Base-by-base conservation (phyloP, 129 eudicot species). In the Cynara cardunculus region DNA sequence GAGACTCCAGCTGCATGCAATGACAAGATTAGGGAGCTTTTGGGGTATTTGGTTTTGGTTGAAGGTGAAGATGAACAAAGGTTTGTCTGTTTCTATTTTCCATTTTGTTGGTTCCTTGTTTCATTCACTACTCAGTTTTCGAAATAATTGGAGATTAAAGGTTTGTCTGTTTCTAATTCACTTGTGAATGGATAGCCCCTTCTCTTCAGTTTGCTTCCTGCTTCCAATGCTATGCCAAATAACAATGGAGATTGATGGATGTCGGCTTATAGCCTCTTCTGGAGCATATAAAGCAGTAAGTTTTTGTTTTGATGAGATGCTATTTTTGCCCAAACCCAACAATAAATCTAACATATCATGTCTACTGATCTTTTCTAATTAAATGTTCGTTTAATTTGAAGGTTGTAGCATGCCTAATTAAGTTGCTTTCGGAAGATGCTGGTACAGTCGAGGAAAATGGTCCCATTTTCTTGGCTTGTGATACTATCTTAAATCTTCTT, bases 191-290 rank as follows among this genome's bases (percentile, higher is more conserved):
- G 77, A 69, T 80, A 93, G 99, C 72, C 91, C 99, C 39, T 93
- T 87, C 72, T 77, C 84, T 32, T 85, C 97, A 11, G 79, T 87
- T 81, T 92, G 97, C 89, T 95, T 95, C 88, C 79, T 95, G 94
- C 97, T 95, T 82, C 99, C 99, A 1, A 39, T 92, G 90, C 85
- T 95, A 53, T 95, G 97, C 87, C 99, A 95, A 84, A 87, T 87
- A 46, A 91, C 97, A 80, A 89, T 90, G 95, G 90, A 78, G 84
- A 74, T 75, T 56, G 86, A 88, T 67, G 99, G 97, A 85, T 93
- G 96, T 61, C 85, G 69, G 37, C 73, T 82, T 59, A 62, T 91
- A 10, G 89, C 86, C 81, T 89, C 90, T 16, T 77, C 94, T 70
- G 99, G 97, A 73, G 89, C 91, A 16, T 88, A 89, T 80, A 89